phyloP scores from a whole-genome alignment of 148 eudicot genomes.

The Rhododendron ferrugineum region DNA sequence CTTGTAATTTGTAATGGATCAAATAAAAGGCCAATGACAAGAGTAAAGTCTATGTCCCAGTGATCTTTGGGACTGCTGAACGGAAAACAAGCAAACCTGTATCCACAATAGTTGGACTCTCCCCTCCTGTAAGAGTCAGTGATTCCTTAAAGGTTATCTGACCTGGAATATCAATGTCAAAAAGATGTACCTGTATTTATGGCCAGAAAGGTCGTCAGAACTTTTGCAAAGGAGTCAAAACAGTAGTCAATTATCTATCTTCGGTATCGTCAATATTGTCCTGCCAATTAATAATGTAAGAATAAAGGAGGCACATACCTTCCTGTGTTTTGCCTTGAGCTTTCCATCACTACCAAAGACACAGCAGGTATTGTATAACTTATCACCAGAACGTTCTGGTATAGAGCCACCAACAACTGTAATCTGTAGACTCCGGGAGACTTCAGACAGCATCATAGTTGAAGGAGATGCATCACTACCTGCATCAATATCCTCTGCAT shows the following conservation, averaged over 20 bases:
- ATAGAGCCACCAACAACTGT: conserved; percentile 94
- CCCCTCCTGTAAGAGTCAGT: conserved; percentile 65
- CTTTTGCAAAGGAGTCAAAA: neutral
- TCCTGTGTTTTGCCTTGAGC: conserved; percentile 79
- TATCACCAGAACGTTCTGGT: conserved; percentile 78
- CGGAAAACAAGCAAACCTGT: conserved; percentile 44
- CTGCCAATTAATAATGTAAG: neutral
- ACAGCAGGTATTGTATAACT: conserved; percentile 81
- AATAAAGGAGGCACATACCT: conserved; percentile 33
- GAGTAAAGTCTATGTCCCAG: neutral
- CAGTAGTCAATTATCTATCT: neutral
- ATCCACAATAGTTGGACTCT: conserved; percentile 68
- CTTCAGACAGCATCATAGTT: conserved; percentile 88
- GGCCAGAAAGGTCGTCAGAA: neutral
- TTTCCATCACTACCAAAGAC: conserved; percentile 73
- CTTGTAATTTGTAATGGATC: neutral
- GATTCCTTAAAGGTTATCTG: conserved; percentile 71
- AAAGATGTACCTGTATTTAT: conserved; percentile 60
- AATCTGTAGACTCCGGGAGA: conserved; percentile 50
- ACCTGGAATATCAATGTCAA: conserved; percentile 84
- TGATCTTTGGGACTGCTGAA: neutral
- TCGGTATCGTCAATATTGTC: neutral
- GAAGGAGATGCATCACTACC: conserved; percentile 82
- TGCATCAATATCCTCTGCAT: conserved; percentile 90
- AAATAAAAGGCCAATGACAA: neutral